These are phyloP conservation scores for Globisporangium orthogonon DNA, from an alignment of 352 stramenopile genomes.

Conservation along the genomic window DNA sequence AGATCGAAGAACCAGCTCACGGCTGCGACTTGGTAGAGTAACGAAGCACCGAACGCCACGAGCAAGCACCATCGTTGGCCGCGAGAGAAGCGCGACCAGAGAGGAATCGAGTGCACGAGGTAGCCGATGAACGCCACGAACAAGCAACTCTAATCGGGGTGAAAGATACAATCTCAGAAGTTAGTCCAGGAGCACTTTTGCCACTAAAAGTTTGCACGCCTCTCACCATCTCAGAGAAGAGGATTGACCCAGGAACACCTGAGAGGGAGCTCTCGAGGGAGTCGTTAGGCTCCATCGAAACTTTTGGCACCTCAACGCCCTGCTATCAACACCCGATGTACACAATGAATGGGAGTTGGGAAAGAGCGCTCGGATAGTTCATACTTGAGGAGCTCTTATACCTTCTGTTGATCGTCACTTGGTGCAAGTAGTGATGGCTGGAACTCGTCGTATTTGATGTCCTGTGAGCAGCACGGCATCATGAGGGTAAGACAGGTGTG, in stretches of 20 bases:
- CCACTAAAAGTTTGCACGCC: not conserved
- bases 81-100: conserved; percentile 45
- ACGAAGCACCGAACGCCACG: conserved; percentile 29
- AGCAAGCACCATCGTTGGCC: conserved; percentile 49
- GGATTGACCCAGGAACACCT: conserved; percentile 29
- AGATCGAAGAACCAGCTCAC: conserved; percentile 31
- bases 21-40: conserved; percentile 41
- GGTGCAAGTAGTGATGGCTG: not conserved
- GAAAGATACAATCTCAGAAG: not conserved
- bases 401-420: not conserved
- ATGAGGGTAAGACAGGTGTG: not conserved
- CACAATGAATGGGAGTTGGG: no score
- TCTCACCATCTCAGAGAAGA: conserved; percentile 38
- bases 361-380: not conserved
- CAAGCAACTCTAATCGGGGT: conserved; percentile 32
- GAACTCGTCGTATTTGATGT: conserved; percentile 26
- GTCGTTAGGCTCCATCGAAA: conserved; percentile 3
- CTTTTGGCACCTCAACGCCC: conserved; percentile 2
- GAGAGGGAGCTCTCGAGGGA: conserved; percentile 17
- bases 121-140: conserved; percentile 63
- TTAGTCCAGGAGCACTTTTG: not conserved
- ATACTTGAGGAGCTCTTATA: not conserved
- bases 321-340: not conserved
- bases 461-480: not conserved
- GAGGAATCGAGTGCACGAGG: conserved; percentile 41